A percentile compares a stretch with the other conserved stretches of the same genome.
Evolutionary conservation across 2,329 filamentous ascomycete species (phyloP).

Genomic region (Nemania sp.): DNA sequence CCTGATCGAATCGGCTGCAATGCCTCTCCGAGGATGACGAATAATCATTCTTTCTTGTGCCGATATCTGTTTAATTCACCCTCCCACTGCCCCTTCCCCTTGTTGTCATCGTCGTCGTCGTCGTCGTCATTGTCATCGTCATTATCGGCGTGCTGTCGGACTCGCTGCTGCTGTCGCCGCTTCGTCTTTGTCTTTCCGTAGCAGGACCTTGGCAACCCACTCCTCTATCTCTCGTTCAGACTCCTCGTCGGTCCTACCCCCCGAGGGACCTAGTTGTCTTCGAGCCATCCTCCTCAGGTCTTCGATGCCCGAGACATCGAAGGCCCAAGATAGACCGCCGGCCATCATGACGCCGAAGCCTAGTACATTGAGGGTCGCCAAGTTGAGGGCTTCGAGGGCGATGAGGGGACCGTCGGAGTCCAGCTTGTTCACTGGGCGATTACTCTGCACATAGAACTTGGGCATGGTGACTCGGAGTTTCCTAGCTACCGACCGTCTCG

Average conservation of each 20-base stretch:
- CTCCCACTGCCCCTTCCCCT: conserved; percentile 2
- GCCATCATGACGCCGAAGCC: conserved; percentile 74
- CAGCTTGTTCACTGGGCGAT: conserved; percentile 47
- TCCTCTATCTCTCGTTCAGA: conserved; percentile 66
- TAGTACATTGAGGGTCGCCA: conserved; percentile 85
- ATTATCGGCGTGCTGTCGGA: not conserved
- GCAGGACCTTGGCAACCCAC: conserved; percentile 63
- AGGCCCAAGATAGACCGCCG: conserved; percentile 75
- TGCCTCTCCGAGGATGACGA: too few species aligned
- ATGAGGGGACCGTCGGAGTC: conserved; percentile 69
- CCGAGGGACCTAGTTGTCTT: conserved; percentile 43
- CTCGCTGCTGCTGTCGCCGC: not conserved
- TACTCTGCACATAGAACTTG: conserved; percentile 71
- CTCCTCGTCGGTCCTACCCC: conserved; percentile 49
- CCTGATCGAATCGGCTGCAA: not conserved
- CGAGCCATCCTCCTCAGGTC: conserved; percentile 64
- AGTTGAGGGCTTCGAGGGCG: conserved; percentile 79
- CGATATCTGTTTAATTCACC: too few species aligned
- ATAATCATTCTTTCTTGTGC: conserved; percentile 2
- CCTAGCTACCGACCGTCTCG: conserved; percentile 69
- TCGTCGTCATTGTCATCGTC: not conserved
- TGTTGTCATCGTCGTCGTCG: too few species aligned
- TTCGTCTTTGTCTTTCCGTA: conserved; percentile 48
- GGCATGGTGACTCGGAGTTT: conserved; percentile 67
- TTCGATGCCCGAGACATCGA: conserved; percentile 73